A percentile compares a stretch with the other conserved stretches of the same genome.
Evolutionary conservation across 148 eudicot genomes (phyloP).

Genomic region (Rhododendron mucronatum): DNA sequence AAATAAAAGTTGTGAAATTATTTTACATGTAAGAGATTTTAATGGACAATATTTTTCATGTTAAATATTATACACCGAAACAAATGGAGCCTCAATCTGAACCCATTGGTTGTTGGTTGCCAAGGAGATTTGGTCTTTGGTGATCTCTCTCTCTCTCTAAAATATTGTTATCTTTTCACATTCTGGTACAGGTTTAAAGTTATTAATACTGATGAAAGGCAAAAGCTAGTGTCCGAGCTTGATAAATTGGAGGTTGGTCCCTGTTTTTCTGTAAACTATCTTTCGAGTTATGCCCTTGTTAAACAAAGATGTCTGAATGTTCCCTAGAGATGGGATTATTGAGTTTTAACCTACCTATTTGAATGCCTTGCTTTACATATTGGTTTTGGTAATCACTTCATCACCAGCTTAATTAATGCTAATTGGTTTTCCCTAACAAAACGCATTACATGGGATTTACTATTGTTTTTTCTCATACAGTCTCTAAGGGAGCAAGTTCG

Average conservation of each 20-base stretch:
- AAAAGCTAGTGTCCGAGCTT: constrained; percentile 40
- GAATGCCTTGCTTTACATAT: neutral
- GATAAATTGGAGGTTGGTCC: constrained; percentile 52
- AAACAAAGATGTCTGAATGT: neutral
- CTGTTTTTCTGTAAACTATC: neutral
- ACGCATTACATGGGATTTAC: neutral
- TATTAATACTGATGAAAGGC: constrained; percentile 35
- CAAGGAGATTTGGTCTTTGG: neutral
- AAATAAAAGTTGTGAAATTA: neutral
- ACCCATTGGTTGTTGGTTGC: neutral
- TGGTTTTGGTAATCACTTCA: neutral
- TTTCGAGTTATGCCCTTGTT: neutral
- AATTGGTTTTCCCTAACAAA: neutral
- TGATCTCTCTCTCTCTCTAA: neutral
- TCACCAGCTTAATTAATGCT: neutral
- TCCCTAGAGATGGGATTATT: neutral
- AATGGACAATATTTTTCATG: neutral
- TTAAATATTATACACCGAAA: neutral
- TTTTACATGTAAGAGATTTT: neutral
- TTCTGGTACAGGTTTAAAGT: constrained; percentile 51
- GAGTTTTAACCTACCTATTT: neutral
- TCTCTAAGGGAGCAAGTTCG: constrained; percentile 62
- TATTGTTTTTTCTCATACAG: constrained; percentile 24
- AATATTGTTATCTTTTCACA: neutral
- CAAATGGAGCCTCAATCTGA: neutral